Evolutionary conservation across 345 rosid genomes (phyloP).

Genomic region (Eucalyptus marginata): DNA sequence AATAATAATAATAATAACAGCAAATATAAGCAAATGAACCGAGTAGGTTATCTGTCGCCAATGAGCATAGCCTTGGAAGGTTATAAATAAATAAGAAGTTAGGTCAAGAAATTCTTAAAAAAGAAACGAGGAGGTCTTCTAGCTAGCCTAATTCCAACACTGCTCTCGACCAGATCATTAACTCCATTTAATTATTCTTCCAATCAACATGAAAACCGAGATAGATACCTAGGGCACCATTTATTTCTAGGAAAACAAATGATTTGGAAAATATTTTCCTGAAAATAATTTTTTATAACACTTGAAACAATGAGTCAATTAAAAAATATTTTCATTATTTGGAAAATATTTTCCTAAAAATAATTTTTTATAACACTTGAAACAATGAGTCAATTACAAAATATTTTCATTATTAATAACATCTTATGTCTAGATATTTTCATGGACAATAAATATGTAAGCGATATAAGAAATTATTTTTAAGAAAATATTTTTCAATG

Average conservation of each 20-base stretch:
- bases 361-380: too few species aligned
- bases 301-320: too few species aligned
- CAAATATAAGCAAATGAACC: neutral
- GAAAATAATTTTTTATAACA: too few species aligned
- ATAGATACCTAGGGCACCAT: neutral
- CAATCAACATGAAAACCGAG: neutral
- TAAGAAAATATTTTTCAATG: neutral
- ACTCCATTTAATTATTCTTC: neutral
- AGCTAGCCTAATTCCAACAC: neutral
- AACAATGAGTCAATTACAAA: too few species aligned
- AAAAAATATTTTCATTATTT: too few species aligned
- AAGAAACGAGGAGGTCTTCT: neutral
- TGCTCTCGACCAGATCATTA: neutral
- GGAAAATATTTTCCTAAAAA: too few species aligned
- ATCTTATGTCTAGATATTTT: too few species aligned
- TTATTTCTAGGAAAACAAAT: too few species aligned
- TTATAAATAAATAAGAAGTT: neutral
- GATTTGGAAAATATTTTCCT: too few species aligned
- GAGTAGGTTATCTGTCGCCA: neutral
- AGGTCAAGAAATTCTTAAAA: neutral
- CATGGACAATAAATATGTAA: too few species aligned
- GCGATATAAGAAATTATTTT: neutral
- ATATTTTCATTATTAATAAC: too few species aligned
- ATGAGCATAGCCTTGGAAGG: neutral
- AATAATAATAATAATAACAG: neutral